phyloP scores from a whole-genome alignment of 2,329 filamentous ascomycete genomes.

The Microdochium trichocladiopsis region DNA sequence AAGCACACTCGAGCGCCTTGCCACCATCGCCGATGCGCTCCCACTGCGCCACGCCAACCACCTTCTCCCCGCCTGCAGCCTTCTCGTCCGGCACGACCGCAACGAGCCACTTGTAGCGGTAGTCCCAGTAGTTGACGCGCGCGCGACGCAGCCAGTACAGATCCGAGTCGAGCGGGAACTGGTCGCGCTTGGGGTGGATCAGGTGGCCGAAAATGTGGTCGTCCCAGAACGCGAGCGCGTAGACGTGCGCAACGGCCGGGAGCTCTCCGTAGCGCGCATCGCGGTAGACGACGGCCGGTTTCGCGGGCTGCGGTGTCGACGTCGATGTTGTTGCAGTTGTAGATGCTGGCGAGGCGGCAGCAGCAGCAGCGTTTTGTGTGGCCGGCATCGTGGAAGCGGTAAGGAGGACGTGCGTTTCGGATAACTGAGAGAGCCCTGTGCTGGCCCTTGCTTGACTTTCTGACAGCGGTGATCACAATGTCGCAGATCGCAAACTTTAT shows the following conservation, averaged over 20 bases:
- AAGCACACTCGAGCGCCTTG: constrained; percentile 6
- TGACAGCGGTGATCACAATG: too few relatives aligned
- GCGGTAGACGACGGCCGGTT: constrained; percentile 2
- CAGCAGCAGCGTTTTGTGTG: too few relatives aligned
- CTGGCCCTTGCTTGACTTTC: too few relatives aligned
- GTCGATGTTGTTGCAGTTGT: background rate
- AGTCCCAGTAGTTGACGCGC: constrained; percentile 19
- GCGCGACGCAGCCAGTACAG: constrained; percentile 19
- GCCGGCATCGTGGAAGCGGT: too few relatives aligned
- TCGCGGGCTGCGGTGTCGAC: background rate
- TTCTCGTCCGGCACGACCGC: constrained; percentile 10
- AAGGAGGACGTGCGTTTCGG: too few relatives aligned
- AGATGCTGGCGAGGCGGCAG: background rate
- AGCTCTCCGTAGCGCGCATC: constrained; percentile 14
- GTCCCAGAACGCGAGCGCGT: constrained; percentile 23
- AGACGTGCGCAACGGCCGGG: constrained; percentile 17
- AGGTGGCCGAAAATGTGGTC: constrained; percentile 24
- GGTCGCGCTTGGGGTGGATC: constrained; percentile 23
- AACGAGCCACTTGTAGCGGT: constrained; percentile 17
- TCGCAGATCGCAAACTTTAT: too few relatives aligned
- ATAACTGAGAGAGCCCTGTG: too few relatives aligned
- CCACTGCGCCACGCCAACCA: constrained; percentile 16
- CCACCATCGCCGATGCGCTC: constrained; percentile 10
- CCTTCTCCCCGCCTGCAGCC: constrained; percentile 7
- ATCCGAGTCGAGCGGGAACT: constrained; percentile 20